Conservation (phyloP, 805 yeast genomes). For the Candida gorgasii region DNA sequence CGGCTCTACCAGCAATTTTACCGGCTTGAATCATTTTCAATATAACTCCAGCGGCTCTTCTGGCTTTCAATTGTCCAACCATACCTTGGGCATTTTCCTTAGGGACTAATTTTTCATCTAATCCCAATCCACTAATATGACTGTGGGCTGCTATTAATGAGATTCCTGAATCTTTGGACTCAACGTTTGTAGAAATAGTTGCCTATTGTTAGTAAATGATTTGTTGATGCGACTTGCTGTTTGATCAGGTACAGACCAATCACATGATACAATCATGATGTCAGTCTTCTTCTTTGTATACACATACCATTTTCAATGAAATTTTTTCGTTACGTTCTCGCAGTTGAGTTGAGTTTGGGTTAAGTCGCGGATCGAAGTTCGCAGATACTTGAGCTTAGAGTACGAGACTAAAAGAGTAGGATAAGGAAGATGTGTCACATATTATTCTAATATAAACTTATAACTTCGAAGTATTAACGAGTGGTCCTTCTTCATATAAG, state of each 20-base stretch:
- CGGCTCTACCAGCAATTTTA: constrained; percentile 95
- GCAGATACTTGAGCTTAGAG: too few relatives aligned
- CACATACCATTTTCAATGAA: constrained; percentile 8
- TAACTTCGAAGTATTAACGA: constrained; percentile 12
- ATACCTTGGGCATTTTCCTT: constrained; percentile 81
- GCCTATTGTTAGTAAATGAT: constrained; percentile 16
- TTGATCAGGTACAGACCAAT: too few relatives aligned
- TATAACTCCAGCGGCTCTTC: constrained; percentile 94
- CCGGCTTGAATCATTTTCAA: constrained; percentile 93
- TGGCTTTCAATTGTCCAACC: constrained; percentile 95
- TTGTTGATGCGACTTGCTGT: not conserved
- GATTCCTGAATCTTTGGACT: constrained; percentile 44
- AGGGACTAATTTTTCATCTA: constrained; percentile 87
- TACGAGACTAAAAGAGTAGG: too few relatives aligned
- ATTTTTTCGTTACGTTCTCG: constrained; percentile 5
- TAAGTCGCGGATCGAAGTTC: too few relatives aligned
- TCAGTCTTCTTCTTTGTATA: not conserved
- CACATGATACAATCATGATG: too few relatives aligned
- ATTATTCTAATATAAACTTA: constrained; percentile 2
- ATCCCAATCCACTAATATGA: constrained; percentile 95
- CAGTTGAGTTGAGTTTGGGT: too few relatives aligned
- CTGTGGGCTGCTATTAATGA: constrained; percentile 96
- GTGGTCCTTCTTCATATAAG: constrained; percentile 40
- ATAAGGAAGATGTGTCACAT: too few relatives aligned
- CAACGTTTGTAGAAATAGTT: constrained; percentile 33